Evolutionary conservation across 2,329 filamentous ascomycete genomes (phyloP), one percentile per base, ranked within the genome.

Genomic region (Fusarium pseudocircinatum): DNA sequence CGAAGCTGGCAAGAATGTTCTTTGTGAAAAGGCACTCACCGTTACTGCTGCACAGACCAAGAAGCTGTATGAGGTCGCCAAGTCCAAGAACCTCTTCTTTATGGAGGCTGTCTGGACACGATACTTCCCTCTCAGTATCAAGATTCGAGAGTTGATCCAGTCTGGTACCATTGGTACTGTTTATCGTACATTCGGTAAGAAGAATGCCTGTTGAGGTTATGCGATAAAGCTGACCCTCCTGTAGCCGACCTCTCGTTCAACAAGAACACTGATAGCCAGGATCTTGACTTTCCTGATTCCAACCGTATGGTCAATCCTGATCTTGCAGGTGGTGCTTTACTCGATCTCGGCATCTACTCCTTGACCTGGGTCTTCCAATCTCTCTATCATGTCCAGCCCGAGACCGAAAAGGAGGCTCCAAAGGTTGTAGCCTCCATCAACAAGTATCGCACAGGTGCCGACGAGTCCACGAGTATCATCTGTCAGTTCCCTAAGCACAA

Each of bases 61-160:
- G 82, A 90, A 90, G 80, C 87, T 97, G 32, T 88, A 92, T 57
- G 89, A 92, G 70, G 91, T 89, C 67, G 95, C 95, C 12, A 89
- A 85, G 80, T 87, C 89, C 78, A 96, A 94, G 86, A 88, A 89
- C 68, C 80, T 94, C 75, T 92, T 93, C 86, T 83, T 96, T 69
- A 95, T 95, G 93, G 93, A 96, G 83, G 94, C 94, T 47, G 94
- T 97, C 26, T 97, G 94, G 95, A 97, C 94, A 40, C 87, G 95
- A 67, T 96, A 92, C 84, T 96, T 97, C 84, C 95, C 95, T 6
- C 84, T 97, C 18, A 95, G 93, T 78, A 89, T 94, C 80, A 90
- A 93, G 80, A 85, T 95, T 42, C 86, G 93, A 58, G 90, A 95
- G 78, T 83, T 95, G 65, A 85, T 90, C 57, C 76, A 83, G 63